phyloP scores from a whole-genome alignment of 345 rosid genomes.

The Ailanthus altissimus region DNA sequence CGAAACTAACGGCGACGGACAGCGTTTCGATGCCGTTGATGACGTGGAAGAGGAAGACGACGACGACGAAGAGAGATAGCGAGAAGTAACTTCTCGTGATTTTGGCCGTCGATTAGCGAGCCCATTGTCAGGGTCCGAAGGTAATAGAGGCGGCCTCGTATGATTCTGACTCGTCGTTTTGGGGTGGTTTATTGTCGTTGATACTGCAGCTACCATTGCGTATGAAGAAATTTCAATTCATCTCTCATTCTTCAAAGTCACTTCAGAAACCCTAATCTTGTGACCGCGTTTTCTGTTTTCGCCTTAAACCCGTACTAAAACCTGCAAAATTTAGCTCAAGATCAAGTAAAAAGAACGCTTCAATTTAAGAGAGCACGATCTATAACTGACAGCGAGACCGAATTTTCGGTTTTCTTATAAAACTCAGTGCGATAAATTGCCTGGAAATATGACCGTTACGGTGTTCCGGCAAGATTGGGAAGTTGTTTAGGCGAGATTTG shows the following conservation, averaged over 20 bases:
- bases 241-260: slow-evolving; percentile 31
- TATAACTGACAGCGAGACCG: neutral
- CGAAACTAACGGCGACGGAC: slow-evolving; percentile 61
- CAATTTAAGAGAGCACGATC: neutral
- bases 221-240: slow-evolving; percentile 29
- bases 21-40: slow-evolving; percentile 47
- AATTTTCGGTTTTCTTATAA: neutral
- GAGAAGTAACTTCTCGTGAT: slow-evolving; percentile 75
- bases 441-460: slow-evolving; percentile 52
- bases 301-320: slow-evolving; percentile 19
- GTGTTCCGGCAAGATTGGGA: slow-evolving; percentile 35
- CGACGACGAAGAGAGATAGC: slow-evolving; percentile 56
- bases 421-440: neutral
- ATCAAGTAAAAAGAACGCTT: neutral
- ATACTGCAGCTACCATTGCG: slow-evolving; percentile 69
- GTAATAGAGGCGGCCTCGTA: slow-evolving; percentile 59
- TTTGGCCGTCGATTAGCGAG: slow-evolving; percentile 58
- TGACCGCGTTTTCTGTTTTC: neutral
- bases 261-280: slow-evolving; percentile 30
- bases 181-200: slow-evolving; percentile 44
- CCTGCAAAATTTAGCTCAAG: neutral
- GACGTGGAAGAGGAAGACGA: slow-evolving; percentile 40
- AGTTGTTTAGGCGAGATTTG: slow-evolving; percentile 42
- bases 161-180: slow-evolving; percentile 28
- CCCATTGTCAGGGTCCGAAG: slow-evolving; percentile 70